Percentiles rank a stretch among this genome's conserved stretches.
Evolutionary conservation across 495 filamentous ascomycete species (phyloP).

Genomic region (Rostrohypoxylon terebratum): DNA sequence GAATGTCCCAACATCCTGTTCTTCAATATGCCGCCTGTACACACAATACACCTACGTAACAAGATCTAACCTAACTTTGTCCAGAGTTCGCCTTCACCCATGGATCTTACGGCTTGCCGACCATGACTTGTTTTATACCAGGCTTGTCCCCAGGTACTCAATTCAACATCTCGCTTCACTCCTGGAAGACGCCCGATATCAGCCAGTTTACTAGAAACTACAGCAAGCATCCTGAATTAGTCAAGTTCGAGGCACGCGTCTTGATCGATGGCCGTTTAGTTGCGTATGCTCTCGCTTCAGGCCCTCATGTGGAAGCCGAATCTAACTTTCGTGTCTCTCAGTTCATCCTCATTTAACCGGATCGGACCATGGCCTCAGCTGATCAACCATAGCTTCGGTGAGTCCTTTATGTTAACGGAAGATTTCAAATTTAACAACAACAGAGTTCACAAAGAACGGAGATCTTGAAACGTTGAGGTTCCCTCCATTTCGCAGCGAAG

Average conservation of each 20-base stretch:
- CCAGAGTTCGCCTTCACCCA: slow-evolving; percentile 59
- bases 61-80: neutral
- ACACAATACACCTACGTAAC: neutral
- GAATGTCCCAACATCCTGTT: neutral
- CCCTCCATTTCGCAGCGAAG: slow-evolving; percentile 77
- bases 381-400: slow-evolving; percentile 64
- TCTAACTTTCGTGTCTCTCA: slow-evolving; percentile 39
- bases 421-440: neutral
- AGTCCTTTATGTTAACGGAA: neutral
- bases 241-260: slow-evolving; percentile 76
- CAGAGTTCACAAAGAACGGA: slow-evolving; percentile 72
- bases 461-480: slow-evolving; percentile 75
- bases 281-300: slow-evolving; percentile 63
- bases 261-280: slow-evolving; percentile 76
- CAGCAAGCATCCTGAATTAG: slow-evolving; percentile 68
- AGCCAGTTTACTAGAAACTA: slow-evolving; percentile 70
- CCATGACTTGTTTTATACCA: slow-evolving; percentile 81
- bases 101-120: slow-evolving; percentile 66
- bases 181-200: slow-evolving; percentile 76
- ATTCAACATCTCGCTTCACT: slow-evolving; percentile 84
- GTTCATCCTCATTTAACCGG: slow-evolving; percentile 67
- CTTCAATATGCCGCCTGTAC: too few relatives aligned
- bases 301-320: neutral
- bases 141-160: slow-evolving; percentile 68
- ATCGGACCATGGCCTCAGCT: slow-evolving; percentile 70